Evolutionary conservation across 108 stramenopile genomes (phyloP), one percentile per base, ranked within the genome.

Genomic region (Chaetoceros muelleri): DNA sequence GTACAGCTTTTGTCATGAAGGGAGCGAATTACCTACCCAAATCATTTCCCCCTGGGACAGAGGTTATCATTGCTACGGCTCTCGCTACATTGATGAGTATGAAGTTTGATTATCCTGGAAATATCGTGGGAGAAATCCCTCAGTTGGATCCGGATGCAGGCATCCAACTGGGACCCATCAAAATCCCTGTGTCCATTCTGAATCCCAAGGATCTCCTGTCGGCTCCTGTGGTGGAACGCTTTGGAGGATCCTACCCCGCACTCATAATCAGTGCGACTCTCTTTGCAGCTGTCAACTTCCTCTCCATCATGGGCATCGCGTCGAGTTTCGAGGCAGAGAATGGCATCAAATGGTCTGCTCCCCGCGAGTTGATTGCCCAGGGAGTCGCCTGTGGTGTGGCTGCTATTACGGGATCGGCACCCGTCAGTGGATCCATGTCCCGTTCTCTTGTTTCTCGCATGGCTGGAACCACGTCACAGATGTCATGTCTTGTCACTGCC

Each of bases 81-180:
- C 62, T 57, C 25, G 82, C 83, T 19, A 84, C 89, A 16, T 17
- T 70, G 21, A 80, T 66, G 48, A 82, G 82, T 58, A 73, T 82
- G 51, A 57, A 72, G 8, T 62, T 48, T 48, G 69, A 69, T 25
- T 90, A 90, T 58, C 55, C 60, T 24, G 89, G 85, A 30, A 74
- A 69, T 30, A 66, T 90, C 29, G 89, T 90, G 0, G 89, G 89
- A 24, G 89, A 85, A 64, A 88, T 88, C 46, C 87, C 87, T 24
- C 28, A 62, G 2, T 23, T 76, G 1, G 79, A 68, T 50, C 61
- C 79, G 13, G 74, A 81, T 64, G 76, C 79, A 29, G 87, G 87
- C 8, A 59, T 87, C 5, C 74, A 64, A 22, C 48, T 85, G 1
- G 81, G 79, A 28, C 21, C 62, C n/a, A 64, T 84, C 26, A 75